Conservation (phyloP, 805 yeast genomes). For the Saccharomycodes ludwigii region DNA sequence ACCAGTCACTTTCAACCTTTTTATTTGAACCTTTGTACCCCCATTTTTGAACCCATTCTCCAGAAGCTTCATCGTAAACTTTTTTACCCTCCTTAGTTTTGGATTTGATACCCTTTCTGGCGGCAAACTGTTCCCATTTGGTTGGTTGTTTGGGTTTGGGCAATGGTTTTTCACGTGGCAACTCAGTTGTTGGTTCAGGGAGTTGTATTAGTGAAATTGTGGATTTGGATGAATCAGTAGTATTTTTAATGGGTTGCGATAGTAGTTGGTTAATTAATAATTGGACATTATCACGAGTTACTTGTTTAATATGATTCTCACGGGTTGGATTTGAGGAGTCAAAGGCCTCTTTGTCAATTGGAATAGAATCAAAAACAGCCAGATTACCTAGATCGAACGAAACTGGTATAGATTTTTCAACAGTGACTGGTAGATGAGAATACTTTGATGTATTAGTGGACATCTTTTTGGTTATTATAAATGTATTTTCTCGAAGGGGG, state of each 20-base stretch:
- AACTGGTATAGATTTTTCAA: slow-evolving; percentile 84
- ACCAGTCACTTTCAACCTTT: slow-evolving; percentile 81
- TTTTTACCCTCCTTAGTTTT: slow-evolving; percentile 82
- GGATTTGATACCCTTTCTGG: slow-evolving; percentile 85
- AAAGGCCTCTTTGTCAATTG: slow-evolving; percentile 53
- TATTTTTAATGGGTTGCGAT: slow-evolving; percentile 78
- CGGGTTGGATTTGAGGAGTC: slow-evolving; percentile 38
- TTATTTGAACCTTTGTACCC: slow-evolving; percentile 93
- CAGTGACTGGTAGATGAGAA: slow-evolving; percentile 52
- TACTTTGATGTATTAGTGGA: slow-evolving; percentile 12
- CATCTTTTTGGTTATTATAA: slow-evolving; percentile 8
- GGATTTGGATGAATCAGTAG: slow-evolving; percentile 60
- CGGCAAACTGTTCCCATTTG: slow-evolving; percentile 95
- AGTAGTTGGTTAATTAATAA: slow-evolving; percentile 80
- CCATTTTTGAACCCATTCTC: slow-evolving; percentile 98
- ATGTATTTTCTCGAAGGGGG: background rate
- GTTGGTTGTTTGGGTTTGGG: slow-evolving; percentile 90
- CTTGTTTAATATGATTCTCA: slow-evolving; percentile 50
- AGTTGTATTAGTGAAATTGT: slow-evolving; percentile 72
- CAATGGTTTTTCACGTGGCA: slow-evolving; percentile 92
- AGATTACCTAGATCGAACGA: slow-evolving; percentile 82
- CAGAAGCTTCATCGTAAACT: slow-evolving; percentile 78
- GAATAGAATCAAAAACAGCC: slow-evolving; percentile 82
- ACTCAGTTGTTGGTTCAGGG: slow-evolving; percentile 68
- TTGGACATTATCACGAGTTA: slow-evolving; percentile 88